These are phyloP conservation scores for Neurospora sp. DNA, from an alignment of 495 filamentous ascomycete genomes.

Conservation along the genomic window DNA sequence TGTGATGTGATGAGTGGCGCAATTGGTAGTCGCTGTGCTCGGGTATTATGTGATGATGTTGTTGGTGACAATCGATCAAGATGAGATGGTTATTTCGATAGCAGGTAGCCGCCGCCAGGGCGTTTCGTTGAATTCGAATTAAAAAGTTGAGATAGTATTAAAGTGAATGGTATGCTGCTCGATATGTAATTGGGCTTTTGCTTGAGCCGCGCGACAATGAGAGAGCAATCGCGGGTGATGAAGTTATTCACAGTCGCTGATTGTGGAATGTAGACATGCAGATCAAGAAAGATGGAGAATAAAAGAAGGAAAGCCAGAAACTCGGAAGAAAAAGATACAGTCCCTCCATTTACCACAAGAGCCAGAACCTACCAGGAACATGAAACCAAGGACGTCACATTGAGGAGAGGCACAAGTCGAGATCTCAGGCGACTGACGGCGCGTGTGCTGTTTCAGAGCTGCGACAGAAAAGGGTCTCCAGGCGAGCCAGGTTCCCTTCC, in stretches of 20 bases:
- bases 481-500: neutral
- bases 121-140: neutral
- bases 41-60: neutral
- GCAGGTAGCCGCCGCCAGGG: neutral
- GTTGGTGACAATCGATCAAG: neutral
- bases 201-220: neutral
- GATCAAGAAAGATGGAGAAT: neutral
- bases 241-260: neutral
- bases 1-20: neutral
- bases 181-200: neutral
- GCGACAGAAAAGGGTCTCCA: neutral
- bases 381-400: conserved; percentile 23
- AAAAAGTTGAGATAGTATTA: neutral
- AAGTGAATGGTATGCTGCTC: neutral
- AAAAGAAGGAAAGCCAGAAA: neutral
- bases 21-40: neutral
- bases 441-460: neutral
- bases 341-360: neutral
- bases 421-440: neutral
- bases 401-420: conserved; percentile 1
- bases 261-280: neutral
- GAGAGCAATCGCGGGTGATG: neutral
- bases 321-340: neutral
- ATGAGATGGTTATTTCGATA: neutral
- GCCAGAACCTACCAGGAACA: neutral